Conservation (phyloP, 2,329 filamentous ascomycete genomes). For the Colletotrichum viniferum region DNA sequence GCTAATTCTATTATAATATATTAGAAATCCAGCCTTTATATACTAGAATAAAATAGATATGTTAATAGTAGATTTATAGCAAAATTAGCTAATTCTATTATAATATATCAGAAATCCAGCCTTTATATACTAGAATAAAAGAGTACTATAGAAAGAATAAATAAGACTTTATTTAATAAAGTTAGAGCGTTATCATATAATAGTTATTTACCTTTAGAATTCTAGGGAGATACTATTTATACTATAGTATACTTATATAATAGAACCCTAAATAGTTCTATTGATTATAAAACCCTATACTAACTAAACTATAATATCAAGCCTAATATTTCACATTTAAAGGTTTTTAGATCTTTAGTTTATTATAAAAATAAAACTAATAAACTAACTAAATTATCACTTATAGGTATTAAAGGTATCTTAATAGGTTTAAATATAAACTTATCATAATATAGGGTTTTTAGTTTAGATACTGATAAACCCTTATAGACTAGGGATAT, state of each 20-base stretch:
- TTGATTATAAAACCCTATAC: not conserved
- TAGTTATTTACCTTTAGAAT: not conserved
- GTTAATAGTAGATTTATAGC: too few relatives aligned
- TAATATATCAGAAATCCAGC: too few relatives aligned
- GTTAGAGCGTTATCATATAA: not conserved
- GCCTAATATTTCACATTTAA: not conserved
- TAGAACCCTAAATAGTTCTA: not conserved
- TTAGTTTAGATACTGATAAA: not conserved
- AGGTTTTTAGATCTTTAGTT: not conserved
- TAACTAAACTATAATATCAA: not conserved
- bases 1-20: not conserved
- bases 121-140: too few relatives aligned
- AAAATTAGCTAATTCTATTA: too few relatives aligned
- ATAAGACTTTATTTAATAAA: not conserved
- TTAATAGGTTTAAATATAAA: not conserved
- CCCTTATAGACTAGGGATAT: not conserved
- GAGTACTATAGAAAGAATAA: not conserved
- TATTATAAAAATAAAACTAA: not conserved
- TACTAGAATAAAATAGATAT: not conserved
- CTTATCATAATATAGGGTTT: not conserved
- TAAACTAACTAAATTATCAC: not conserved
- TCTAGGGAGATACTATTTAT: not conserved
- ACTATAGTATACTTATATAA: not conserved
- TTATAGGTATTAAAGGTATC: not conserved
- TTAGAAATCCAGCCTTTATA: not conserved